A percentile compares a stretch with the other conserved stretches of the same genome.
Conservation (phyloP, 2,329 filamentous ascomycete genomes). For the Clonostachys solani region DNA sequence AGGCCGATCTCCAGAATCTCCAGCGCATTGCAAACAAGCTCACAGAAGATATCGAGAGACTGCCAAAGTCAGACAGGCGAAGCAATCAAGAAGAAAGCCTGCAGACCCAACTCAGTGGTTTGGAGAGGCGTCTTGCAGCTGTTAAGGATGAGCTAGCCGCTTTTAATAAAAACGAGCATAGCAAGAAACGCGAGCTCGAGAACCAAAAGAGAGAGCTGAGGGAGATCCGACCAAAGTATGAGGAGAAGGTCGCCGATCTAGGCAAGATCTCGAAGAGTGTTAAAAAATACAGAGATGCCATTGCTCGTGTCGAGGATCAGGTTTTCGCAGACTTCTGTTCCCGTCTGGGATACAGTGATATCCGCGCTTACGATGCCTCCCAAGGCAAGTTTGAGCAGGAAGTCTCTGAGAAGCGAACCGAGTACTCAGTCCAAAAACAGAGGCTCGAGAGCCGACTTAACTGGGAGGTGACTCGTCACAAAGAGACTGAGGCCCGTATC, state of each 20-base stretch:
- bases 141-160: constrained; percentile 72
- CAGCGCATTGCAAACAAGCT: constrained; percentile 71
- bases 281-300: constrained; percentile 52
- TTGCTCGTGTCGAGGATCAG: constrained; percentile 81
- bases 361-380: constrained; percentile 89
- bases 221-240: constrained; percentile 74
- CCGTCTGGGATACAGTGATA: constrained; percentile 80
- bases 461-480: constrained; percentile 49
- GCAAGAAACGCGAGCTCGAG: constrained; percentile 78
- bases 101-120: constrained; percentile 71
- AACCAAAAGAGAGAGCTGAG: constrained; percentile 68
- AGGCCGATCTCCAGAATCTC: constrained; percentile 84
- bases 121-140: constrained; percentile 72
- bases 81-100: constrained; percentile 76
- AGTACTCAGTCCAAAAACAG: constrained; percentile 81
- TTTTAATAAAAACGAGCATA: constrained; percentile 77
- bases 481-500: constrained; percentile 64
- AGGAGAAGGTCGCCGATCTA: constrained; percentile 66
- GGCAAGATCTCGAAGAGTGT: constrained; percentile 49
- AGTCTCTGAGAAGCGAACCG: constrained; percentile 77
- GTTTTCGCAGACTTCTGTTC: constrained; percentile 84
- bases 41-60: constrained; percentile 69
- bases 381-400: constrained; percentile 92
- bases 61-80: constrained; percentile 75
- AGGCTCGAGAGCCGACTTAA: constrained; percentile 59